Percentiles rank a stretch among this genome's conserved stretches.
These are phyloP conservation scores for Corymbia calophylla DNA, from an alignment of 441 rosid species.

Conservation along the genomic window DNA sequence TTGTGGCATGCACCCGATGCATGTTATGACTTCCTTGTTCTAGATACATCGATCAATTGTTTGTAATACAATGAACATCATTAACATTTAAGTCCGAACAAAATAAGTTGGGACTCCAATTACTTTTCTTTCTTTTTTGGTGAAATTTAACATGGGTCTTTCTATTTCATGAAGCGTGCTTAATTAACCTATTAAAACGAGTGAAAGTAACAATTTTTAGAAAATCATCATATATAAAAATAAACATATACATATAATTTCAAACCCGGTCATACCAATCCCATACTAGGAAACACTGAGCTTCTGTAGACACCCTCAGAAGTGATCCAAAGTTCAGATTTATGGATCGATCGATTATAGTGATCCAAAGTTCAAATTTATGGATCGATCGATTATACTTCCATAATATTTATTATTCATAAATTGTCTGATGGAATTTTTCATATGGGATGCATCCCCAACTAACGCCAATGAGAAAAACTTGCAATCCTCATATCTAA, in stretches of 20 bases:
- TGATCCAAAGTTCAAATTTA: not conserved
- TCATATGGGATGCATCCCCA: not conserved
- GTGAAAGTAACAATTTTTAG: not conserved
- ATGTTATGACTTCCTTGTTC: rapidly evolving
- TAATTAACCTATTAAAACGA: not conserved
- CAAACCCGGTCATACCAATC: not conserved
- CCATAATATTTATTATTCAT: not conserved
- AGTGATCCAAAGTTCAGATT: not conserved
- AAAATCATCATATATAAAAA: rapidly evolving
- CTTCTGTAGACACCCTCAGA: not conserved
- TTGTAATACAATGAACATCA: not conserved
- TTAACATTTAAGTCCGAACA: not conserved
- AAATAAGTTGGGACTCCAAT: not conserved
- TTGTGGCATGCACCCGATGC: not conserved
- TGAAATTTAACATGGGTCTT: not conserved
- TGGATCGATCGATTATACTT: not conserved
- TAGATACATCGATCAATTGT: rapidly evolving
- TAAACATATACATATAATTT: not conserved
- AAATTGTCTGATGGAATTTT: too few relatives aligned
- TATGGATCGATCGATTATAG: not conserved
- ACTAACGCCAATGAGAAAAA: not conserved
- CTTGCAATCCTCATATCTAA: too few relatives aligned
- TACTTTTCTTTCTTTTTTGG: not conserved
- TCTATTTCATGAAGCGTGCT: not conserved
- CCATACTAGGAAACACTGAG: not conserved